A percentile compares a stretch with the other conserved stretches of the same genome.
Evolutionary conservation across 345 rosid species (phyloP).

Genomic region (Pseudoturritis turrita): DNA sequence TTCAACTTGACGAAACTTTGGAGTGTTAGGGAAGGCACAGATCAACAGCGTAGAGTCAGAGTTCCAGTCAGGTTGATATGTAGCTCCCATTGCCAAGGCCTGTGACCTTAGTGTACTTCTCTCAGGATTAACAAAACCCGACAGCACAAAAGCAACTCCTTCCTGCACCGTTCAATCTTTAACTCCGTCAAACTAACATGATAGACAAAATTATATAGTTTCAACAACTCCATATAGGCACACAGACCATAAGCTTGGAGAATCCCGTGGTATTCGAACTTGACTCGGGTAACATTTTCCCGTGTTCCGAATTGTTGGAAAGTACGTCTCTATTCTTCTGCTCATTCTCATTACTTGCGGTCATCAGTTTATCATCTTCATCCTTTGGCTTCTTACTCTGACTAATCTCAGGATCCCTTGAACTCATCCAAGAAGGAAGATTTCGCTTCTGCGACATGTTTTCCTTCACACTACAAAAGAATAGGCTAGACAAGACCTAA

Average conservation of each 20-base stretch:
- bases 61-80: slow-evolving; percentile 74
- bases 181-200: slow-evolving; percentile 1
- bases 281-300: slow-evolving; percentile 1
- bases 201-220: not conserved
- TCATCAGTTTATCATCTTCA: slow-evolving; percentile 19
- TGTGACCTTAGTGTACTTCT: slow-evolving; percentile 69
- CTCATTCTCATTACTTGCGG: not conserved
- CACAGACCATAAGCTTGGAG: slow-evolving; percentile 62
- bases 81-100: slow-evolving; percentile 89
- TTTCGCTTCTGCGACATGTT: slow-evolving; percentile 44
- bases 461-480: not conserved
- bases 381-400: slow-evolving; percentile 32
- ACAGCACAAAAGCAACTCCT: slow-evolving; percentile 76
- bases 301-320: slow-evolving; percentile 1
- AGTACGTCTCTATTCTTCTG: slow-evolving; percentile 1
- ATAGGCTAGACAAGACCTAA: not conserved
- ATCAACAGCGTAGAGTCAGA: slow-evolving; percentile 73
- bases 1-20: slow-evolving; percentile 84
- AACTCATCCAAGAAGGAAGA: slow-evolving; percentile 87
- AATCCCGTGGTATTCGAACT: slow-evolving; percentile 25
- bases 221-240: not conserved
- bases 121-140: slow-evolving; percentile 90
- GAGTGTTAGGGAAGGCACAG: slow-evolving; percentile 86
- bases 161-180: slow-evolving; percentile 48
- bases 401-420: slow-evolving; percentile 28